Evolutionary conservation across 2,329 filamentous ascomycete species (phyloP), one percentile per base, ranked within the genome.

Genomic region (Fusarium oligoseptatum): DNA sequence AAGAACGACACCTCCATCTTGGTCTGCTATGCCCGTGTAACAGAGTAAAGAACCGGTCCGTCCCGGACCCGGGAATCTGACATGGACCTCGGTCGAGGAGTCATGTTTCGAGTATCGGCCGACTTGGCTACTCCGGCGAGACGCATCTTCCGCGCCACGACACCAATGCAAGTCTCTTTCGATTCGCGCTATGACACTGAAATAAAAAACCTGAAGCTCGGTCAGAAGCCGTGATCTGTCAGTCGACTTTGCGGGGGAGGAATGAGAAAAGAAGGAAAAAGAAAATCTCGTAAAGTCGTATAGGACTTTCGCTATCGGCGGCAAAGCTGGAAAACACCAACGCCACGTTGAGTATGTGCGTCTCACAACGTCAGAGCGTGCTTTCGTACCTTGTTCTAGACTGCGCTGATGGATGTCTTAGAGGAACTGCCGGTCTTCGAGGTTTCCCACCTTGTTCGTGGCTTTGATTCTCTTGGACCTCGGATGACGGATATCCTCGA

Each of bases 181-280:
- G n/a, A 66, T 69, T 36, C 15, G 43, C 14, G 32, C 36, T 27
- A 48, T 50, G 41, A 62, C 27, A 22, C n/a, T 32, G 27, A 9
- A 48, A 8, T 41, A 22, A 27, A 27, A 12, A n/a, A 24, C 27
- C 14, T 39, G 6, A 5, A 17, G 64, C 67, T 69, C 67, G 60
- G 64, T 39, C 41, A 70, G 67, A 64, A 60, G 64, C 64, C 52
- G 64, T 45, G 58, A 24, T 7, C 8, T 27, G 7, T 34, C n/a
- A 32, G 36, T 14, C 20, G 4, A 20, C 24, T 36, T 36, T 32
- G 64, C 58, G 67, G 65, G 58, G 60, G 64, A 58, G 50, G 22
- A 48, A 56, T 52, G 52, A 64, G 43, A 64, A 43, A 48, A 62
- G 24, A 62, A 34, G 20, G 12, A 14, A 12, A 62, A 34, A 34